Base-by-base conservation (phyloP, 176 grass and related monocot species). In the barley (Hordeum vulgare) region DNA sequence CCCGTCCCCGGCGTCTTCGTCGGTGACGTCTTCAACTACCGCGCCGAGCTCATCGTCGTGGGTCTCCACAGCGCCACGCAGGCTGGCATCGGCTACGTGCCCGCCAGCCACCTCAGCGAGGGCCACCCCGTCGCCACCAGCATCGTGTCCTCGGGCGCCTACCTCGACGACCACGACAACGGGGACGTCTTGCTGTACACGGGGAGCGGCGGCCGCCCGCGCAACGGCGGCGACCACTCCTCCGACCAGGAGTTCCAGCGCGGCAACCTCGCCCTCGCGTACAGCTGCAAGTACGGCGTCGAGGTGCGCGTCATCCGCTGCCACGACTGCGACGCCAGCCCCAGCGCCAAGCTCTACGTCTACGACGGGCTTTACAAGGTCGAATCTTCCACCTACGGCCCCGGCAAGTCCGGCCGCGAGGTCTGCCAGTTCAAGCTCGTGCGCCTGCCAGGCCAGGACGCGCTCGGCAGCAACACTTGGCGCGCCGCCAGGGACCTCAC, bases 281-380 rank as follows among this genome's bases (percentile, higher is more conserved):
- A 90, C 85, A 95, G 90, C 79, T 88, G 82, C 82, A 64, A 64
- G 10, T 93, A 88, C 73, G 93, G 90, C 66, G 27, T 95, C 42
- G 96, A 98, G 60, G 86, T 98, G 66, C 93, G 93, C 62, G 96
- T 98, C 54, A 80, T 98, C 40, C 87, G 93, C 4, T 87, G 90
- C 59, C 66, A 86, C 80, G 29, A 44, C 81, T 72, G 63, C 57
- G 80, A 86, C 13, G 20, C 23, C 54, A 82, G 75, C 60, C 92
- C 95, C 49, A 78, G 63, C 54, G 53, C 60, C 79, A 90, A 80
- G 67, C 35, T 91, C 37, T 93, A 98, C 51, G 89, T 93, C 90
- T 98, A 98, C 34, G 93, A 98, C 40, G 96, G 96, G 44, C 93
- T 98, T 44, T 98, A 91, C 82, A 90, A 59, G 82, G 93, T 95